phyloP scores from a whole-genome alignment of 2,329 filamentous ascomycete genomes.

The Cyphellophora attinorum region DNA sequence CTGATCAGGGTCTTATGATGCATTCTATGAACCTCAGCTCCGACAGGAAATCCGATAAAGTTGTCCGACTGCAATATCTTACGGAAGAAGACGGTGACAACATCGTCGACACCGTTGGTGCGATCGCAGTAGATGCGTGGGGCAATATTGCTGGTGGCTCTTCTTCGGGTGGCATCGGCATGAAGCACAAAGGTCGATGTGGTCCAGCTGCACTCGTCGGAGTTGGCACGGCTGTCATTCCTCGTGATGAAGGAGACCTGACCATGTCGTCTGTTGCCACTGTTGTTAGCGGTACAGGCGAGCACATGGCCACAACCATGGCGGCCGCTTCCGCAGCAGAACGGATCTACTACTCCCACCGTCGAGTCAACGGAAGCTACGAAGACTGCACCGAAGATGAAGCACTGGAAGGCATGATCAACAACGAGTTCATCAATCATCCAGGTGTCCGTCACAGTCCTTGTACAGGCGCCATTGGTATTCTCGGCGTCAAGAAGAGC shows the following conservation, averaged over 20 bases:
- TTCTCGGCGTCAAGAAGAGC: slow-evolving; percentile 82
- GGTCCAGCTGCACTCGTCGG: slow-evolving; percentile 90
- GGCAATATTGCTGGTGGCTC: slow-evolving; percentile 90
- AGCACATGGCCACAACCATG: slow-evolving; percentile 95
- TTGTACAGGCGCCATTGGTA: slow-evolving; percentile 79
- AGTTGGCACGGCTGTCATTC: slow-evolving; percentile 83
- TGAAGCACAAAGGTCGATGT: slow-evolving; percentile 89
- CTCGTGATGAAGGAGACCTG: slow-evolving; percentile 59
- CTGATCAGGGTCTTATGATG: not conserved
- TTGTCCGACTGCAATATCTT: too few relatives aligned
- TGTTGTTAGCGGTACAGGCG: slow-evolving; percentile 88
- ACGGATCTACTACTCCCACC: slow-evolving; percentile 63
- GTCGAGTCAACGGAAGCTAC: slow-evolving; percentile 54
- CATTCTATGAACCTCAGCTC: not conserved
- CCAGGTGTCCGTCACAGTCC: slow-evolving; percentile 72
- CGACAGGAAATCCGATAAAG: not conserved
- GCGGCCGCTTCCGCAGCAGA: slow-evolving; percentile 81
- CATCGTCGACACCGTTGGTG: slow-evolving; percentile 89
- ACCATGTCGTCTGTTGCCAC: slow-evolving; percentile 64
- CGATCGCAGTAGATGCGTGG: slow-evolving; percentile 77
- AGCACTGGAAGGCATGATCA: slow-evolving; percentile 66
- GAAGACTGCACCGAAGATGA: slow-evolving; percentile 67
- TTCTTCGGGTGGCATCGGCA: slow-evolving; percentile 93
- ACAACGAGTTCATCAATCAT: slow-evolving; percentile 84
- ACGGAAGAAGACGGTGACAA: slow-evolving; percentile 39